Evolutionary conservation across 192 early-diverging fungal genomes (phyloP).

Genomic region (Funneliformis geosporum): DNA sequence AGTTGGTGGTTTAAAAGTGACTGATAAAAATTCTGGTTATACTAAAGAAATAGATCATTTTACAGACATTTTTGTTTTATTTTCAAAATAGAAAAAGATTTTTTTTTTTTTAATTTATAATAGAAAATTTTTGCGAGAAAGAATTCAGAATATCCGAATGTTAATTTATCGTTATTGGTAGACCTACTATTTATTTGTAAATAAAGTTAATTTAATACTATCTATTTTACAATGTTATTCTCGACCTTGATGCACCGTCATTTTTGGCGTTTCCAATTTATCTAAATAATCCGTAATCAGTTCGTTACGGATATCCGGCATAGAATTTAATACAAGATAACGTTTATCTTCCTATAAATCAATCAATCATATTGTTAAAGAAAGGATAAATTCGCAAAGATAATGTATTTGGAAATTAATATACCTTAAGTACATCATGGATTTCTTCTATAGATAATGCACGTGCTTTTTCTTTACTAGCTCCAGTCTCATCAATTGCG

Average conservation of each 20-base stretch:
- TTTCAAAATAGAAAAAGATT: constrained; percentile 5
- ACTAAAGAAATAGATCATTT: constrained; percentile 78
- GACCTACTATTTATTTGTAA: not conserved
- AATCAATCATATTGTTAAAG: not conserved
- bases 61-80: constrained; percentile 68
- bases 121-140: not conserved
- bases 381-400: not conserved
- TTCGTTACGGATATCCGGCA: constrained; percentile 48
- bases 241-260: constrained; percentile 30
- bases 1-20: constrained; percentile 75
- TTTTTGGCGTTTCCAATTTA: constrained; percentile 30
- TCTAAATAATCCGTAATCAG: constrained; percentile 44
- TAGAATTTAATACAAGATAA: constrained; percentile 43
- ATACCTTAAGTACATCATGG: constrained; percentile 50
- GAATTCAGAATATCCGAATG: too few species aligned
- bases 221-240: not conserved
- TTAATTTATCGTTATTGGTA: not conserved
- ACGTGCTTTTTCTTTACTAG: constrained; percentile 32
- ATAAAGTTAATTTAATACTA: not conserved
- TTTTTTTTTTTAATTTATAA: not conserved
- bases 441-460: constrained; percentile 47
- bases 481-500: constrained; percentile 40
- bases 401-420: constrained; percentile 2
- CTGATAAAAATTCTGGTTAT: constrained; percentile 70
- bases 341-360: constrained; percentile 52